Conservation (phyloP, 805 yeast species). For the Wickerhamomyces strasburgensis region DNA sequence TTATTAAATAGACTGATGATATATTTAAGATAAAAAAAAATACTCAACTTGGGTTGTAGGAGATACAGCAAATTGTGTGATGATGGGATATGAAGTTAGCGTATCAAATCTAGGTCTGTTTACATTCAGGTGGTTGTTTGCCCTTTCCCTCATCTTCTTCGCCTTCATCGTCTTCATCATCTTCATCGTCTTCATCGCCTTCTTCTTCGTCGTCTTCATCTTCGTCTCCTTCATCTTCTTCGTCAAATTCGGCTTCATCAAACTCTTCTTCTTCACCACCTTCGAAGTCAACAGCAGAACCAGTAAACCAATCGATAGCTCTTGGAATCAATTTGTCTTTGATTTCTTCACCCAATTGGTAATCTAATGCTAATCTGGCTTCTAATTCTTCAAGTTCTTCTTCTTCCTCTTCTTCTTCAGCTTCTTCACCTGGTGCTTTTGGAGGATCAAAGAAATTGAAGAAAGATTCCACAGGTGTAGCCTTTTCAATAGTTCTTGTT, state of each 20-base stretch:
- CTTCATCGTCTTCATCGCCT: slow-evolving; percentile 36
- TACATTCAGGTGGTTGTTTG: slow-evolving; percentile 67
- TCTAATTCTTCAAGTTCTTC: slow-evolving; percentile 73
- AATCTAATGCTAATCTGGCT: slow-evolving; percentile 82
- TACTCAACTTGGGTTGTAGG: too few relatives aligned
- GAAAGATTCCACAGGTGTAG: slow-evolving; percentile 91
- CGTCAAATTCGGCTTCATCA: slow-evolving; percentile 62
- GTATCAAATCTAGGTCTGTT: slow-evolving; percentile 35
- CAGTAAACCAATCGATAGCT: slow-evolving; percentile 98
- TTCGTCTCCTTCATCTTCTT: slow-evolving; percentile 33
- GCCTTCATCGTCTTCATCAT: slow-evolving; percentile 29
- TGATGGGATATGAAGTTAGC: neutral
- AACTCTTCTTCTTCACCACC: slow-evolving; percentile 61
- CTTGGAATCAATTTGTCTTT: slow-evolving; percentile 94
- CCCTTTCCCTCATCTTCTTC: slow-evolving; percentile 16
- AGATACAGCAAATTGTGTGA: too few relatives aligned
- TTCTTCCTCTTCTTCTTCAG: slow-evolving; percentile 46
- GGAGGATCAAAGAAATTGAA: slow-evolving; percentile 97
- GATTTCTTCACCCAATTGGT: slow-evolving; percentile 92
- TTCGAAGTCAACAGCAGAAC: slow-evolving; percentile 82
- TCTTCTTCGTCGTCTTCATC: slow-evolving; percentile 36
- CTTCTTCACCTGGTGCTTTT: slow-evolving; percentile 53
- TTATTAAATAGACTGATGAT: too few relatives aligned
- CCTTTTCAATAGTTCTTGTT: slow-evolving; percentile 90
- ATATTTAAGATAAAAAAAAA: too few relatives aligned